Base-by-base conservation (phyloP, 2,329 filamentous ascomycete species). In the Cercospora beticola region DNA sequence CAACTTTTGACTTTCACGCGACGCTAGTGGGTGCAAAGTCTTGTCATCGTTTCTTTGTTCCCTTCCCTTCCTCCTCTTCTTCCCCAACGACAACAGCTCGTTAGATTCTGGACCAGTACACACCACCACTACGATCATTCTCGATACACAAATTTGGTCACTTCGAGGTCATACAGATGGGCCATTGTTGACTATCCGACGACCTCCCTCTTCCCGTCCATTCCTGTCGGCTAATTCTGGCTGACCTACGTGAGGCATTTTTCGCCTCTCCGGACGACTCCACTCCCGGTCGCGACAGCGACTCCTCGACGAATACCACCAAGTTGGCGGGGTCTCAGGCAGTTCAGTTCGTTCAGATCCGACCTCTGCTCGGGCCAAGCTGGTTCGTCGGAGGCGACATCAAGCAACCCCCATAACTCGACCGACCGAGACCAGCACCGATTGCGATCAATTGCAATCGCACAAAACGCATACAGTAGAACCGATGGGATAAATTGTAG, bases 371-470 rank as follows among this genome's bases (percentile, higher is more conserved):
- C 82, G 93, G 93, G 86, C 94, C 93, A 83, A 89, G 90, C 86
- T 92, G 93, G 93, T 93, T 96, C 89, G 94, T 94, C 83, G 94
- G 94, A 91, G 92, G 93, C 86, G 92, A 95, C 86, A 74, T 78
- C 72, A 95, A 93, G 86, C 94, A 97, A 85, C 94, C 95, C 81
- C 94, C 94, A 87, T 98, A 98, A 97, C 84, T 94, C 82, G 86
- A 76, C 81, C 81, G 81, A 74, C 33, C 26, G 16, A 30, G 56
- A n/a, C 28, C 54, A 63, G 8, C 30, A 54, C 54, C 63, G 57
- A 68, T 67, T 68, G 63, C 67, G 65, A 58, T 57, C 30, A n/a
- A 40, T 40, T 46, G 59, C 49, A 66, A 49, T 65, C 68, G 52
- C 56, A 33, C 65, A 23, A 21, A 31, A 57, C 59, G 30, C 33